Conservation (phyloP, 2,329 filamentous ascomycete genomes). For the Hymenoscyphus scutula region DNA sequence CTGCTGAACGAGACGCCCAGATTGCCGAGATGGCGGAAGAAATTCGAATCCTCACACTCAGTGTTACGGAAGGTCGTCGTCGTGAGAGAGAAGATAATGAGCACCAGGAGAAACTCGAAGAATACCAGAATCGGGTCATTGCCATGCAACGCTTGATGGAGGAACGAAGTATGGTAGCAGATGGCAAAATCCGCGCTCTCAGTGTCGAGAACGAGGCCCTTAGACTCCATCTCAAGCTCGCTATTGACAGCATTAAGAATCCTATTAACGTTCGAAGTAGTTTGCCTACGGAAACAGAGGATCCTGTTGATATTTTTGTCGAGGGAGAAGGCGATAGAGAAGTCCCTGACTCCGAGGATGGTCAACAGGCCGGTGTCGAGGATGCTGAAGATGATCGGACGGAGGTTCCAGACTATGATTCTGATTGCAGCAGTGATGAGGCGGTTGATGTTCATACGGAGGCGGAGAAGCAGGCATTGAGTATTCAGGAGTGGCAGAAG, state of each 20-base stretch:
- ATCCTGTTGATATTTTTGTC: neutral
- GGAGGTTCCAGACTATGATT: slow-evolving; percentile 43
- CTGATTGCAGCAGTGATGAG: slow-evolving; percentile 56
- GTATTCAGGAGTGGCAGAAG: slow-evolving; percentile 83
- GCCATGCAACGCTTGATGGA: slow-evolving; percentile 96
- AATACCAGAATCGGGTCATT: slow-evolving; percentile 88
- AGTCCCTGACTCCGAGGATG: neutral
- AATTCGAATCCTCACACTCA: slow-evolving; percentile 81
- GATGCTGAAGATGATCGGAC: slow-evolving; percentile 21
- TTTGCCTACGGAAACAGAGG: slow-evolving; percentile 5
- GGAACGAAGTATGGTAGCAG: slow-evolving; percentile 82
- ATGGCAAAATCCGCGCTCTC: slow-evolving; percentile 89
- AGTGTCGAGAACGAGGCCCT: slow-evolving; percentile 89
- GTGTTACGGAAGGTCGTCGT: slow-evolving; percentile 60
- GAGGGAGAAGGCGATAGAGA: neutral
- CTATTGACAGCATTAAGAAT: slow-evolving; percentile 82
- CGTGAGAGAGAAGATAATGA: slow-evolving; percentile 68
- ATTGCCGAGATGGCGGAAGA: slow-evolving; percentile 94
- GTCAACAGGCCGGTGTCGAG: neutral
- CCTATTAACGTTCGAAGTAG: slow-evolving; percentile 64
- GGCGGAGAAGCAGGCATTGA: slow-evolving; percentile 51
- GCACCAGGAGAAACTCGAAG: slow-evolving; percentile 82
- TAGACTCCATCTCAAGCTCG: slow-evolving; percentile 82
- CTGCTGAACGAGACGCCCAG: slow-evolving; percentile 90
- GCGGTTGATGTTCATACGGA: slow-evolving; percentile 39